Percentiles rank a stretch among this genome's conserved stretches.
These are phyloP conservation scores for Pseudonitzschia delicatissima DNA, from an alignment of 108 stramenopile species.

Conservation along the genomic window DNA sequence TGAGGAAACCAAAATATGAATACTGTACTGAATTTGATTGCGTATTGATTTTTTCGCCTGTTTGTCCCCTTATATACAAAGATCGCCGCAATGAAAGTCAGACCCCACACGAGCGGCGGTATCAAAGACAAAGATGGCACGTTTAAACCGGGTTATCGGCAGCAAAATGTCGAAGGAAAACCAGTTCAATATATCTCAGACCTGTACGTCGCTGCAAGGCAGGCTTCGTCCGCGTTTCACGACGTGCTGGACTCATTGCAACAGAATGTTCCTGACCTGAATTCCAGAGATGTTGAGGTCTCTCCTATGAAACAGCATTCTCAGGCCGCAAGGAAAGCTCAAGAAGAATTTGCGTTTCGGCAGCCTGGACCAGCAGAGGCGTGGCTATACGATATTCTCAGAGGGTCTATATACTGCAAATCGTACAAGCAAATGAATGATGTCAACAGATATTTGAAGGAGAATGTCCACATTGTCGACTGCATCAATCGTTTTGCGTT, in stretches of 20 bases:
- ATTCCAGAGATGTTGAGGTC: constrained; percentile 8
- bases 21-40: too few relatives aligned
- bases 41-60: background rate
- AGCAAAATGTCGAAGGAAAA: constrained; percentile 30
- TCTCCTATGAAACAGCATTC: constrained; percentile 20
- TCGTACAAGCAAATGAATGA: constrained; percentile 34
- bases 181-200: constrained; percentile 24
- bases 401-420: constrained; percentile 26
- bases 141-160: constrained; percentile 27
- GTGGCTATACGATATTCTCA: constrained; percentile 35
- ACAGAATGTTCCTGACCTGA: constrained; percentile 9
- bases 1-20: background rate
- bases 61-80: background rate
- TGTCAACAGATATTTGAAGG: constrained; percentile 33
- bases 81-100: constrained; percentile 30
- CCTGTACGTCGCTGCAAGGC: constrained; percentile 28
- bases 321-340: constrained; percentile 29
- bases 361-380: constrained; percentile 31
- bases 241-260: constrained; percentile 5
- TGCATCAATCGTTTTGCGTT: constrained; percentile 30
- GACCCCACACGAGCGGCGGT: constrained; percentile 25
- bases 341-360: constrained; percentile 31
- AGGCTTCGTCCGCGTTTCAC: constrained; percentile 26
- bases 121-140: constrained; percentile 34
- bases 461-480: constrained; percentile 36